A percentile compares a stretch with the other conserved stretches of the same genome.
These are phyloP conservation scores for Penicillium robsamsonii DNA, from an alignment of 495 filamentous ascomycete species.

Conservation along the genomic window DNA sequence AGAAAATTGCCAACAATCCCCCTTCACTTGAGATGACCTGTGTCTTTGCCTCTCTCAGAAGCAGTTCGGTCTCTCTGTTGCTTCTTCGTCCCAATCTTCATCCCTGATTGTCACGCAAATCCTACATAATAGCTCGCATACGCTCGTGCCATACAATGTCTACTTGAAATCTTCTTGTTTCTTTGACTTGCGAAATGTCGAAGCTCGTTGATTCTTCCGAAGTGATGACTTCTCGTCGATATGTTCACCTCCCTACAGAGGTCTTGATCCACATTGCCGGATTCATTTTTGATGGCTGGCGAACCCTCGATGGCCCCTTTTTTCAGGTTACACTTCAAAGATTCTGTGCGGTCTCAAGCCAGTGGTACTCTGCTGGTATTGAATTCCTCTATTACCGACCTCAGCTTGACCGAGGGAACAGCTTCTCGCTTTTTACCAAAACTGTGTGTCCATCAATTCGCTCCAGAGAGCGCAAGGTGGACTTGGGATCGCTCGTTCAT, in stretches of 20 bases:
- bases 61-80: neutral
- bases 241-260: constrained; percentile 46
- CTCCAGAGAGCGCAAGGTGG: constrained; percentile 42
- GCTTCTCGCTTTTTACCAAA: constrained; percentile 58
- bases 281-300: constrained; percentile 19
- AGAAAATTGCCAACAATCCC: neutral
- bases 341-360: constrained; percentile 57
- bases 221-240: neutral
- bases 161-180: neutral
- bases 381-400: constrained; percentile 57
- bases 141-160: neutral
- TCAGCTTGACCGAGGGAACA: constrained; percentile 43
- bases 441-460: constrained; percentile 63
- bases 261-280: constrained; percentile 49
- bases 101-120: neutral
- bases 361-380: constrained; percentile 63
- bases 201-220: neutral
- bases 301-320: neutral
- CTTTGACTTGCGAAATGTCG: neutral
- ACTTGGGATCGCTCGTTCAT: constrained; percentile 56
- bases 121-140: neutral
- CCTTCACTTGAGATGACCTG: neutral
- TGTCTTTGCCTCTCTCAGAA: neutral
- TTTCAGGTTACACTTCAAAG: constrained; percentile 46
- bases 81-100: neutral